Percentiles rank a stretch among this genome's conserved stretches.
Conservation (phyloP, 208 protist genomes). For the Leishmania arabica region DNA sequence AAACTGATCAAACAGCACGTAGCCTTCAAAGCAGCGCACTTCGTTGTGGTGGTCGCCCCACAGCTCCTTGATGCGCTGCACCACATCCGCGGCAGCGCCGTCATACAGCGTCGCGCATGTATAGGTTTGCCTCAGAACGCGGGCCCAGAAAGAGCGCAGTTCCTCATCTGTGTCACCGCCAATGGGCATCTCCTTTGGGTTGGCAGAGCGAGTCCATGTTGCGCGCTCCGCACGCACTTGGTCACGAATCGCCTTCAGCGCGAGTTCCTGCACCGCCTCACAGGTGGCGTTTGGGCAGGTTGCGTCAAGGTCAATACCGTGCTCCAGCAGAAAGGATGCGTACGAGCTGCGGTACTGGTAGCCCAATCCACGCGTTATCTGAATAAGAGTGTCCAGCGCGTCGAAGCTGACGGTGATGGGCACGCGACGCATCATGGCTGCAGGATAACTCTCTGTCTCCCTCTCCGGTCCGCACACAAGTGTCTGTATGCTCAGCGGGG, state of each 20-base stretch:
- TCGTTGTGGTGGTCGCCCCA: constrained; percentile 2
- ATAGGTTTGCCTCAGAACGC: constrained; percentile 37
- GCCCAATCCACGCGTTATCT: constrained; percentile 48
- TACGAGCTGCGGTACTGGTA: constrained; percentile 62
- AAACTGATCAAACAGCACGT: constrained; percentile 44
- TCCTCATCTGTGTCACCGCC: constrained; percentile 40
- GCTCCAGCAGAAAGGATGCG: constrained; percentile 38
- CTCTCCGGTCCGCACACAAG: neutral
- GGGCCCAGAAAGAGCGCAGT: constrained; percentile 48
- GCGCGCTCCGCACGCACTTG: constrained; percentile 18
- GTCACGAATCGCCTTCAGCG: constrained; percentile 9
- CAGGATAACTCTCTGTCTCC: neutral
- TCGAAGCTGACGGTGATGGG: constrained; percentile 69
- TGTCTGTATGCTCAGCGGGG: neutral
- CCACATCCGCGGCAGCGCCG: constrained; percentile 5
- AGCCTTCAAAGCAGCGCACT: constrained; percentile 18
- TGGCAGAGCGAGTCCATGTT: constrained; percentile 19
- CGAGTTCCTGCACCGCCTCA: constrained; percentile 5
- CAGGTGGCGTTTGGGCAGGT: constrained; percentile 18
- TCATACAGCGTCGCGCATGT: constrained; percentile 14
- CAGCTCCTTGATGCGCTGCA: constrained; percentile 9
- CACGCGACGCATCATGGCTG: constrained; percentile 9
- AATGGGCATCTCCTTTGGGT: constrained; percentile 63
- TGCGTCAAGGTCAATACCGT: constrained; percentile 23
- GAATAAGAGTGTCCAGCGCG: constrained; percentile 59